Conservation (phyloP, 208 protist species). For the Tritrichomonas foetus region DNA sequence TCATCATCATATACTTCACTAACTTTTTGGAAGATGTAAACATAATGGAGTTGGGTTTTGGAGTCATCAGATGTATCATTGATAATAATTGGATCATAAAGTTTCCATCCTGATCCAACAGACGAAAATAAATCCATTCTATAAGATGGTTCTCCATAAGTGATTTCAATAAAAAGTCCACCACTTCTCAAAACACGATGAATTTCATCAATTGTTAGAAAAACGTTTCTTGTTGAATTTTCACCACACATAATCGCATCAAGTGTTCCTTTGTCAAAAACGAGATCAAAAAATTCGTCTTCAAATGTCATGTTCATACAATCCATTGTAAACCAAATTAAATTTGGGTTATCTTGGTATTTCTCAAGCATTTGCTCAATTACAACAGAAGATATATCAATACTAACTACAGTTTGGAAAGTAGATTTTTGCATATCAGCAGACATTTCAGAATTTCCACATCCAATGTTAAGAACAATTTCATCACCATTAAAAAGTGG, state of each 20-base stretch:
- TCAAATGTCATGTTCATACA: neutral
- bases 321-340: neutral
- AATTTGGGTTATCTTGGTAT: neutral
- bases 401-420: neutral
- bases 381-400: conserved; percentile 13
- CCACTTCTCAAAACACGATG: neutral
- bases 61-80: too few species aligned
- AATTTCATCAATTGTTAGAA: neutral
- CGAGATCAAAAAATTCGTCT: neutral
- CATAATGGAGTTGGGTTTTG: too few species aligned
- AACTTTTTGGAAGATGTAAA: too few species aligned
- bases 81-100: too few species aligned
- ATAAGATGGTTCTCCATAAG: neutral
- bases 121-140: neutral
- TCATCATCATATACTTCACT: too few species aligned
- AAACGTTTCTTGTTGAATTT: neutral
- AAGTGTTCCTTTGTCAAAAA: conserved; percentile 33
- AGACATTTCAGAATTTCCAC: conserved; percentile 31
- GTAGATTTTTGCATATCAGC: neutral
- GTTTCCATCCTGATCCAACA: too few species aligned
- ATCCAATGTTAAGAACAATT: neutral
- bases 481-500: neutral
- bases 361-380: conserved; percentile 11
- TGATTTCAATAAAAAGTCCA: neutral
- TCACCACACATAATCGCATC: neutral